phyloP scores from a whole-genome alignment of 164 flowering plant species.

The Macadamia tetraphylla region DNA sequence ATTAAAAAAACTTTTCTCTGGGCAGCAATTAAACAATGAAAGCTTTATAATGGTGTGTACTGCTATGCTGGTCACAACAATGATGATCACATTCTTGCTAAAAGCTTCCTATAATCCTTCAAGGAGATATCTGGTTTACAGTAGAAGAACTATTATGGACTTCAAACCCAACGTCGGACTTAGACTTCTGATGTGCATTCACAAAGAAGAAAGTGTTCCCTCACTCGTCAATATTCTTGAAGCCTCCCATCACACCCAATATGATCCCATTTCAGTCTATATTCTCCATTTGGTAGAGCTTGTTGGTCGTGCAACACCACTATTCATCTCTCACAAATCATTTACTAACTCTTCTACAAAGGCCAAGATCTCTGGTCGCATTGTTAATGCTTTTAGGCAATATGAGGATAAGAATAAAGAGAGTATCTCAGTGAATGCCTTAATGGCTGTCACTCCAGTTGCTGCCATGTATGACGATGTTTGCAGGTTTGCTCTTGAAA shows the following conservation, averaged over 20 bases:
- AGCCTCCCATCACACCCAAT: constrained; percentile 11
- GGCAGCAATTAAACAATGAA: not conserved
- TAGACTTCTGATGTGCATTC: constrained; percentile 10
- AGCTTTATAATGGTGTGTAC: not conserved
- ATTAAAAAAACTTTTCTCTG: too few relatives aligned
- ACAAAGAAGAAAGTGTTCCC: constrained; percentile 13
- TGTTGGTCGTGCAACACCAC: constrained; percentile 12
- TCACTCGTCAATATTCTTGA: constrained; percentile 13
- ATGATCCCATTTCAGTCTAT: constrained; percentile 4
- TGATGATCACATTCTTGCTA: not conserved
- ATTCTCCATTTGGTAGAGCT: constrained; percentile 16
- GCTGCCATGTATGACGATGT: constrained; percentile 46
- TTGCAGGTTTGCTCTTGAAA: constrained; percentile 33
- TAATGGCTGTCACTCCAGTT: constrained; percentile 33
- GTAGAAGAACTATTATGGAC: not conserved
- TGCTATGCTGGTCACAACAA: not conserved
- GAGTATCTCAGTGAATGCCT: constrained; percentile 7
- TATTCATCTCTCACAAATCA: constrained; percentile 9
- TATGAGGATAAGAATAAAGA: constrained; percentile 5
- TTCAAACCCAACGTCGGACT: not conserved
- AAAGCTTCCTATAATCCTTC: not conserved
- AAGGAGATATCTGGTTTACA: not conserved
- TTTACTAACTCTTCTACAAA: not conserved
- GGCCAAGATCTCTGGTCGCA: not conserved
- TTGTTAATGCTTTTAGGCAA: constrained; percentile 11